Percentiles rank a stretch among this genome's conserved stretches.
Evolutionary conservation across 768 basidiomycete species (phyloP).

Genomic region (Antrodiella citrinella): DNA sequence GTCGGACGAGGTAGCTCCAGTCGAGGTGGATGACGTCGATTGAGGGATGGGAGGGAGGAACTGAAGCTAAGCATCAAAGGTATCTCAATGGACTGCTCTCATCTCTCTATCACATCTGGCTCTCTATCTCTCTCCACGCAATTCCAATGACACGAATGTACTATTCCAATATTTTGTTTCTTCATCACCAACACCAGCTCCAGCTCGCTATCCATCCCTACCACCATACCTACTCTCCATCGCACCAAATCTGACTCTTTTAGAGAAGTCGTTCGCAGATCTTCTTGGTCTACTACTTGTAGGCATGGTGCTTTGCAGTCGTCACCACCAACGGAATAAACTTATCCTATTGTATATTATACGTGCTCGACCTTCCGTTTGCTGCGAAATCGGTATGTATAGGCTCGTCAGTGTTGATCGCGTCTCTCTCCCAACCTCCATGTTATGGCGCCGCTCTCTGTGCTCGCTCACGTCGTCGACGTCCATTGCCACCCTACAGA

Average conservation of each 20-base stretch:
- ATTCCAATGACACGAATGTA: too few species aligned
- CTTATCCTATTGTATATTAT: not conserved
- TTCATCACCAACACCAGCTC: not conserved
- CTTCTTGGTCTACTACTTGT: not conserved
- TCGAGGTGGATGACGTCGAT: not conserved
- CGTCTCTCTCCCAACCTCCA: too few species aligned
- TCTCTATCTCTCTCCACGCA: too few species aligned
- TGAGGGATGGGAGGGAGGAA: not conserved
- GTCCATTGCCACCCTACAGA: conserved; percentile 94
- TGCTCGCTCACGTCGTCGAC: conserved; percentile 70
- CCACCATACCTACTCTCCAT: not conserved
- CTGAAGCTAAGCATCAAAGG: not conserved
- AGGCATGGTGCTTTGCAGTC: not conserved
- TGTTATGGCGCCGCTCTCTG: too few species aligned
- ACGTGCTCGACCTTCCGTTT: too few species aligned
- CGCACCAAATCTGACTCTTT: not conserved
- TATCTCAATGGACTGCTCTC: not conserved
- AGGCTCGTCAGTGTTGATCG: too few species aligned
- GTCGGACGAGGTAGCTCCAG: not conserved
- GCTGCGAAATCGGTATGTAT: too few species aligned
- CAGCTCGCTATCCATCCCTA: not conserved
- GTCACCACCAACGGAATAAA: not conserved
- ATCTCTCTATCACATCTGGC: not conserved
- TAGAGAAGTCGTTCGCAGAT: not conserved
- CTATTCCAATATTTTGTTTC: not conserved